phyloP scores from a whole-genome alignment of 305 asterid genomes.

The Fraxinus baroniana region DNA sequence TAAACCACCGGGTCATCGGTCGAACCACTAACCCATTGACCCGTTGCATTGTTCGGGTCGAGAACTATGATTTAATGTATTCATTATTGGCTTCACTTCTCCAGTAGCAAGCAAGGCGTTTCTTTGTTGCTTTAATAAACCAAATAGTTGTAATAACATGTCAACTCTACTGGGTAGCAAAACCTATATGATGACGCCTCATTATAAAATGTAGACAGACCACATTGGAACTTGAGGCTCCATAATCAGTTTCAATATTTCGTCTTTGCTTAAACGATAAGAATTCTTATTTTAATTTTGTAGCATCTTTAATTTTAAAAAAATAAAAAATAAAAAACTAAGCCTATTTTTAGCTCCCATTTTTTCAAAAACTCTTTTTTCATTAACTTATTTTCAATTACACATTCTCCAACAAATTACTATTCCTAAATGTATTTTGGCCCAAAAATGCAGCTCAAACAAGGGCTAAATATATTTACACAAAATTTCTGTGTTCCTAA shows the following conservation, averaged over 20 bases:
- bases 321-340: neutral
- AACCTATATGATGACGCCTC: neutral
- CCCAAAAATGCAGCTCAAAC: no score
- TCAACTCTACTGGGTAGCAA: neutral
- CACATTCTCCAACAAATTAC: no score
- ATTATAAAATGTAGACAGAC: neutral
- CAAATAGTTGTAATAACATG: neutral
- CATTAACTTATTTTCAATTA: no score
- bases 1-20: no score
- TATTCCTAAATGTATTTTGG: no score
- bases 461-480: neutral
- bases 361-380: no score
- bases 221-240: neutral
- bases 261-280: neutral
- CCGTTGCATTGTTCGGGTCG: no score
- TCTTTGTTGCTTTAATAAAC: neutral
- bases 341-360: no score
- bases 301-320: neutral
- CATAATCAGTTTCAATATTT: neutral
- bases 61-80: neutral
- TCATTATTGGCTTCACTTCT: neutral
- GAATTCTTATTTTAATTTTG: neutral
- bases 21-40: no score
- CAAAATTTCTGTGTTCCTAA: neutral
- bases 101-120: neutral